A percentile compares a stretch with the other conserved stretches of the same genome.
These are phyloP conservation scores for Fusarium chuoi DNA, from an alignment of 2,329 filamentous ascomycete genomes.

Conservation along the genomic window DNA sequence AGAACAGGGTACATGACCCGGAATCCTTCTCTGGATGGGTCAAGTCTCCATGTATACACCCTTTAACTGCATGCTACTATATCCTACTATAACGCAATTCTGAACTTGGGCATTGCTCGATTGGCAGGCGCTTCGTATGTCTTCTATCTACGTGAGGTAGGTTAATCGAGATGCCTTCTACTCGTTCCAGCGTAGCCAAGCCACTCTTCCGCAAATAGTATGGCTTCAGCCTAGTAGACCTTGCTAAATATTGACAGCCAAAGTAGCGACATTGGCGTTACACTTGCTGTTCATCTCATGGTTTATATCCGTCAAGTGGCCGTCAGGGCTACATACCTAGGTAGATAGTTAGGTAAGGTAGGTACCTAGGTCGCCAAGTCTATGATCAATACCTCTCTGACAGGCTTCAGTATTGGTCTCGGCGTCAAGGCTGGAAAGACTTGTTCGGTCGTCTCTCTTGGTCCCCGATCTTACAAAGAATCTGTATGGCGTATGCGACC, in stretches of 20 bases:
- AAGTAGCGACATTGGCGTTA: not conserved
- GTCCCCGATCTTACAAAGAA: not conserved
- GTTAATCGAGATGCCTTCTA: not conserved
- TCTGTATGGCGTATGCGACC: not conserved
- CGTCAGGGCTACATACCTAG: not conserved
- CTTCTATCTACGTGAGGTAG: not conserved
- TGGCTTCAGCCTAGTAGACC: not conserved
- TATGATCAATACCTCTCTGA: not conserved
- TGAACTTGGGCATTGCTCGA: not conserved
- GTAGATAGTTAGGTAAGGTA: not conserved
- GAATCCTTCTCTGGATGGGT: not conserved
- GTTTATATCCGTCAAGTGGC: conserved; percentile 14
- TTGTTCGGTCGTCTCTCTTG: not conserved
- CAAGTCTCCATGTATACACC: not conserved
- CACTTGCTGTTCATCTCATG: not conserved
- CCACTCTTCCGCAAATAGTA: conserved; percentile 5
- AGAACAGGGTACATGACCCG: conserved; percentile 1
- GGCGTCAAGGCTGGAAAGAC: not conserved
- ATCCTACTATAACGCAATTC: not conserved
- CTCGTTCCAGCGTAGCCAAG: not conserved
- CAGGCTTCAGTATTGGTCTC: not conserved
- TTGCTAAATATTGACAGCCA: conserved; percentile 1
- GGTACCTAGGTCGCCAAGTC: not conserved
- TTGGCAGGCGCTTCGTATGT: not conserved
- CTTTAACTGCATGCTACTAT: not conserved